Percentiles rank a stretch among this genome's conserved stretches.
Conservation (phyloP, 805 yeast species). For the Komagataella phaffii region DNA sequence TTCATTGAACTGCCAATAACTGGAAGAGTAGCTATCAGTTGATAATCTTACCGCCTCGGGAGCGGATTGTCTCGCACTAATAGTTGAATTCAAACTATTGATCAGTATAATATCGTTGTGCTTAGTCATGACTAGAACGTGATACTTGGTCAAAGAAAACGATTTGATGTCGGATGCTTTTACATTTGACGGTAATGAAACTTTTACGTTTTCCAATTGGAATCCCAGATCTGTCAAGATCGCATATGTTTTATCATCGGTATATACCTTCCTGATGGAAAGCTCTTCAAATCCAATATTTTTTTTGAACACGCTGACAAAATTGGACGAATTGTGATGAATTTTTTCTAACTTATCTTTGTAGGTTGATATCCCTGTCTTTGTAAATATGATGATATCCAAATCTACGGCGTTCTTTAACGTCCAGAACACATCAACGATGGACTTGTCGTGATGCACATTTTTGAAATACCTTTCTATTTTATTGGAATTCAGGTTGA, state of each 20-base stretch:
- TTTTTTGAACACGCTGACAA: slow-evolving; percentile 2
- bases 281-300: neutral
- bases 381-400: neutral
- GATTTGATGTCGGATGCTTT: slow-evolving; percentile 14
- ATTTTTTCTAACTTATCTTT: neutral
- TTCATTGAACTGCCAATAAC: slow-evolving; percentile 69
- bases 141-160: slow-evolving; percentile 37
- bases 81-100: slow-evolving; percentile 37
- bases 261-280: neutral
- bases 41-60: slow-evolving; percentile 27
- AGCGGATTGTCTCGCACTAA: slow-evolving; percentile 28
- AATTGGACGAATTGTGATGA: slow-evolving; percentile 5
- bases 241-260: neutral
- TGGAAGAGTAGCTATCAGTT: slow-evolving; percentile 33
- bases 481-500: slow-evolving; percentile 28
- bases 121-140: slow-evolving; percentile 33
- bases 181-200: neutral
- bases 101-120: slow-evolving; percentile 24
- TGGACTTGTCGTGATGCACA: slow-evolving; percentile 16
- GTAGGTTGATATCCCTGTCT: neutral
- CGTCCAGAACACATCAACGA: neutral
- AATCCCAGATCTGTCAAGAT: neutral
- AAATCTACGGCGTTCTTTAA: neutral
- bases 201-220: neutral
- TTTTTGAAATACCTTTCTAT: slow-evolving; percentile 24